These are phyloP conservation scores for Pichia paraexigua DNA, from an alignment of 805 yeast species.

Conservation along the genomic window DNA sequence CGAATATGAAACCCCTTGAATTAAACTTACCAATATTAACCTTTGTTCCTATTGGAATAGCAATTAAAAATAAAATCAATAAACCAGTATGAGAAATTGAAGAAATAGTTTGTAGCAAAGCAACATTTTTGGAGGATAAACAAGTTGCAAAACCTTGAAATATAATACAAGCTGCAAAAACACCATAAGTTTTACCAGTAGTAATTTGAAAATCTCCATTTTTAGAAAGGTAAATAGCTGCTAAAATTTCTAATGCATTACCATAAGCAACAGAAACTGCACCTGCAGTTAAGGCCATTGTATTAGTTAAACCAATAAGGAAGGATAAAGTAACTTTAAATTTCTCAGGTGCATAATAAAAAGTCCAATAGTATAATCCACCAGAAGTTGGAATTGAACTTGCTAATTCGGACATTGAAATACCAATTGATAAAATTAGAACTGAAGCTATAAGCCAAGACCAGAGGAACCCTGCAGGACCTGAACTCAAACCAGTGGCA, in stretches of 20 bases:
- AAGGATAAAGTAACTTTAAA: conserved; percentile 33
- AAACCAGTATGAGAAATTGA: conserved; percentile 31
- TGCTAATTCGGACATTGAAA: conserved; percentile 53
- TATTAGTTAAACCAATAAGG: conserved; percentile 36
- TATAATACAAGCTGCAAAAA: conserved; percentile 35
- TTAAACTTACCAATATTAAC: conserved; percentile 22
- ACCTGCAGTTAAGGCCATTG: conserved; percentile 34
- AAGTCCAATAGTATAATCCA: conserved; percentile 51
- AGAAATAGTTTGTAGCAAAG: conserved; percentile 34
- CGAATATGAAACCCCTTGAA: conserved; percentile 31
- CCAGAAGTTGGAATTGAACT: conserved; percentile 55
- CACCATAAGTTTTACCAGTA: conserved; percentile 33
- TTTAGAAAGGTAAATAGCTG: conserved; percentile 33
- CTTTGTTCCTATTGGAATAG: conserved; percentile 37
- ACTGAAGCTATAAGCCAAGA: conserved; percentile 36
- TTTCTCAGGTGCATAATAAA: conserved; percentile 35
- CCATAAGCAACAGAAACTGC: conserved; percentile 39
- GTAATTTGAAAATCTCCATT: conserved; percentile 36
- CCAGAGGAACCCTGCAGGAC: conserved; percentile 55
- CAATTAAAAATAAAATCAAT: conserved; percentile 35
- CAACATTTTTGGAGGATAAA: conserved; percentile 32
- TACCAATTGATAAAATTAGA: conserved; percentile 46
- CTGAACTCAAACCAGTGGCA: conserved; percentile 45
- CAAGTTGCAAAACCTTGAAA: conserved; percentile 33
- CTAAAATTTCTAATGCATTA: conserved; percentile 35